phyloP scores from a whole-genome alignment of 2,329 filamentous ascomycete species.

The Gliomastix tumulicola region DNA sequence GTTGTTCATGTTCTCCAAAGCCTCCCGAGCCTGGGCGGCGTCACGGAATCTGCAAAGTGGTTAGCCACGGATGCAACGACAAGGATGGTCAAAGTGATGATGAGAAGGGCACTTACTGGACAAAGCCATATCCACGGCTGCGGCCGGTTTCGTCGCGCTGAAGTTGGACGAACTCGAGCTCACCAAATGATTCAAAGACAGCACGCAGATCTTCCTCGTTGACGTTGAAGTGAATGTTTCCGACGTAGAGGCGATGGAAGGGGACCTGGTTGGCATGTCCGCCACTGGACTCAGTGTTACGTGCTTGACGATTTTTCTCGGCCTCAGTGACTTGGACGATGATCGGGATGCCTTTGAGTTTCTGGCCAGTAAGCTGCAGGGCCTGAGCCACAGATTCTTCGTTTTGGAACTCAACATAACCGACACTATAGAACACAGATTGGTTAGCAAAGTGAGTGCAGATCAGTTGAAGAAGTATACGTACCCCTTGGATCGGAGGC shows the following conservation, averaged over 20 bases:
- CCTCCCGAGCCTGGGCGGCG: constrained; percentile 84
- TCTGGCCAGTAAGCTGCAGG: constrained; percentile 97
- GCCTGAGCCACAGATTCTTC: constrained; percentile 91
- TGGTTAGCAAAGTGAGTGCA: constrained; percentile 26
- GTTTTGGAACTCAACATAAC: constrained; percentile 97
- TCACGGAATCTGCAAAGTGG: constrained; percentile 66
- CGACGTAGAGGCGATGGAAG: constrained; percentile 96
- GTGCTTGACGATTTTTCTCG: constrained; percentile 97
- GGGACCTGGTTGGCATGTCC: constrained; percentile 76
- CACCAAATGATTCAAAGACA: constrained; percentile 95
- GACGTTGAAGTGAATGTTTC: constrained; percentile 99
- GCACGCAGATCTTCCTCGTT: constrained; percentile 93
- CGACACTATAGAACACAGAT: constrained; percentile 65
- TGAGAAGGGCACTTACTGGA: constrained; percentile 69
- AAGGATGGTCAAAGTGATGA: background rate
- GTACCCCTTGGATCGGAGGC: constrained; percentile 94
- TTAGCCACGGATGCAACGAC: constrained; percentile 21
- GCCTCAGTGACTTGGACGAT: constrained; percentile 98
- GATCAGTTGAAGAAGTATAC: constrained; percentile 19
- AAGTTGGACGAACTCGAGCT: constrained; percentile 93
- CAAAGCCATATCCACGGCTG: constrained; percentile 94
- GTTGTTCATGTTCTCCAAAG: constrained; percentile 97
- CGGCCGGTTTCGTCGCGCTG: constrained; percentile 92
- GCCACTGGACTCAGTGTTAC: constrained; percentile 65
- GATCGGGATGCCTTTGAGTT: constrained; percentile 95